Conservation (phyloP, 2,329 filamentous ascomycete species). For the Paraphaeosphaeria minitans region DNA sequence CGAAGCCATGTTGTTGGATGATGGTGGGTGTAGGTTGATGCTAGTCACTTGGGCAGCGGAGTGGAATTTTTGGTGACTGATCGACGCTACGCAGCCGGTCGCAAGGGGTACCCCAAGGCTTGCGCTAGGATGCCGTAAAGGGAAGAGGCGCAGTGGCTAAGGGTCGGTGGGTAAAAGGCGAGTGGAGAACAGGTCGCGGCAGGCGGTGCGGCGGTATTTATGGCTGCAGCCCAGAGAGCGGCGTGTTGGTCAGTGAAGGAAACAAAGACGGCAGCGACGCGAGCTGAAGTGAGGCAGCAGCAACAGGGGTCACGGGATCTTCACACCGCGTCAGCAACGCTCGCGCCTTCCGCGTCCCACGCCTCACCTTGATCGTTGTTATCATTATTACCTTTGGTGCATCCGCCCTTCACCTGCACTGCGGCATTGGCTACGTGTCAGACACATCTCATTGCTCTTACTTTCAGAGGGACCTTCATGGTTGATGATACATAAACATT, state of each 20-base stretch:
- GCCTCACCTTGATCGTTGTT: background rate
- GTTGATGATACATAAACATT: slow-evolving; percentile 6
- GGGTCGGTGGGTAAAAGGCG: slow-evolving; percentile 5
- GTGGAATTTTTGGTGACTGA: slow-evolving; percentile 38
- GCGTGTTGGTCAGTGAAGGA: slow-evolving; percentile 12
- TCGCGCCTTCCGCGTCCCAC: background rate
- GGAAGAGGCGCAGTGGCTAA: slow-evolving; percentile 19
- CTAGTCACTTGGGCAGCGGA: slow-evolving; percentile 27
- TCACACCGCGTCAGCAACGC: background rate
- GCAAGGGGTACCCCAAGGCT: slow-evolving; percentile 30
- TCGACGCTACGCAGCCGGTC: slow-evolving; percentile 35
- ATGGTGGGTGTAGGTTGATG: slow-evolving; percentile 27
- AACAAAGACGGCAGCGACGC: slow-evolving; percentile 18
- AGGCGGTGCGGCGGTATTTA: slow-evolving; percentile 6
- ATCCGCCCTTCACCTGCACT: background rate
- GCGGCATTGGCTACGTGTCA: background rate
- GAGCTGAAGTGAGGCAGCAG: slow-evolving; percentile 21
- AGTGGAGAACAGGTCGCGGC: slow-evolving; percentile 8
- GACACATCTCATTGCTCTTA: background rate
- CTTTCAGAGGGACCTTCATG: background rate
- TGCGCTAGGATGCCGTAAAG: slow-evolving; percentile 28
- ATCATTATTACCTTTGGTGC: background rate
- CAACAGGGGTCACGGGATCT: slow-evolving; percentile 7
- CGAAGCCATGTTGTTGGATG: slow-evolving; percentile 48
- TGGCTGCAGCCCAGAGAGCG: background rate